Percentiles rank a stretch among this genome's conserved stretches.
Evolutionary conservation across 2,329 filamentous ascomycete species (phyloP).

Genomic region (Penicillium corylophilum): DNA sequence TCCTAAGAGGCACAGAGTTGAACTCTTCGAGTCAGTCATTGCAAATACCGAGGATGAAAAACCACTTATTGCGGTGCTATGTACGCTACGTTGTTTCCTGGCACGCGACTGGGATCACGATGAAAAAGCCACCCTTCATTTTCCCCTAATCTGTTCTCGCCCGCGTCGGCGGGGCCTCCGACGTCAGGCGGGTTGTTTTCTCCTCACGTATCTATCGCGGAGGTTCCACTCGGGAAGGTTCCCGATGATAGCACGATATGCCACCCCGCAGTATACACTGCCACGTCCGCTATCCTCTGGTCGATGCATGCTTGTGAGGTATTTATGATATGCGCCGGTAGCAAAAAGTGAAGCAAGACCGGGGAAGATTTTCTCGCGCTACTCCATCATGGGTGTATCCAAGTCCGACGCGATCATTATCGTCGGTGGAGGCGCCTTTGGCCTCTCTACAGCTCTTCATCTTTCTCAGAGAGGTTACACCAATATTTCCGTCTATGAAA

Average conservation of each 20-base stretch:
- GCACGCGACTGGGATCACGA: not conserved
- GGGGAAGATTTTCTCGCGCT: not conserved
- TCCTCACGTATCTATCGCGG: constrained; percentile 1
- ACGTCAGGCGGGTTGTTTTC: not conserved
- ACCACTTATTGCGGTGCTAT: not conserved
- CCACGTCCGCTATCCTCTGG: constrained; percentile 5
- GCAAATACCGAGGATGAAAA: not conserved
- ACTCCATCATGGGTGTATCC: constrained; percentile 18
- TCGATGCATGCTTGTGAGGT: constrained; percentile 5
- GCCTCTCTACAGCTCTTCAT: constrained; percentile 52
- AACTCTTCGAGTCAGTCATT: constrained; percentile 13
- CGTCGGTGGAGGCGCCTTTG: constrained; percentile 52
- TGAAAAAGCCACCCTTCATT: not conserved
- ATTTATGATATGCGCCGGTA: constrained; percentile 10
- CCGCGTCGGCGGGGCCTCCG: constrained; percentile 1
- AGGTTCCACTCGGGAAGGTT: constrained; percentile 15
- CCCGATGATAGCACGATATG: constrained; percentile 11
- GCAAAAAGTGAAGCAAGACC: not conserved
- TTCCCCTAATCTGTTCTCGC: not conserved
- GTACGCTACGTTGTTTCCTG: too few relatives aligned
- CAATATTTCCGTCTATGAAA: constrained; percentile 51
- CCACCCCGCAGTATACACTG: not conserved
- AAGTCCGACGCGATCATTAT: constrained; percentile 30
- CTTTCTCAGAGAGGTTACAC: constrained; percentile 47
- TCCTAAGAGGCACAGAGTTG: constrained; percentile 20